Evolutionary conservation across 2,329 filamentous ascomycete species (phyloP).

Genomic region (Colletotrichum australisinense): DNA sequence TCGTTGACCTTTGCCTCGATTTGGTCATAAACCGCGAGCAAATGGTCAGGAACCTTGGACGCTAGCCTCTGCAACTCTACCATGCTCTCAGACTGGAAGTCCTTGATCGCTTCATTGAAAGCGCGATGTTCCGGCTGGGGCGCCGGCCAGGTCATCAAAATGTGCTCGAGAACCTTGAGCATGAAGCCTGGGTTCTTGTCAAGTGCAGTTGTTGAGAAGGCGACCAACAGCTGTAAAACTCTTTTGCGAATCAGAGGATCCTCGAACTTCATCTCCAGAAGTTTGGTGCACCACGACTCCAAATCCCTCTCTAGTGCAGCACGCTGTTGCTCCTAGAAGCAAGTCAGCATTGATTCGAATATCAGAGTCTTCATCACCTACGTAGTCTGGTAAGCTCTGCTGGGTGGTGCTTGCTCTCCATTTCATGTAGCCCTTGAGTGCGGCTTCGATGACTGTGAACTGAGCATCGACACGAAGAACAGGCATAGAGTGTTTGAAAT

Average conservation of each 20-base stretch:
- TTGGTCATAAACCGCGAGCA: constrained; percentile 88
- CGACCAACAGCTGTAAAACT: constrained; percentile 83
- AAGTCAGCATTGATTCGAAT: constrained; percentile 5
- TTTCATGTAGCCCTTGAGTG: constrained; percentile 88
- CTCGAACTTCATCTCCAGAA: constrained; percentile 80
- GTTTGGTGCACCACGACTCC: constrained; percentile 77
- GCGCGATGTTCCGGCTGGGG: constrained; percentile 76
- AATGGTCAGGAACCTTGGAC: constrained; percentile 89
- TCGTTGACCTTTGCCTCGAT: constrained; percentile 86
- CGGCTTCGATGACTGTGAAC: constrained; percentile 88
- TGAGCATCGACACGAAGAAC: constrained; percentile 87
- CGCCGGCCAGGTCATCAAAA: constrained; percentile 84
- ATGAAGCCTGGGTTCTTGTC: constrained; percentile 84
- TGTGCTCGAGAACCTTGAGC: constrained; percentile 89
- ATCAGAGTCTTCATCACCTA: background rate
- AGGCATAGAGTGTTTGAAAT: constrained; percentile 77
- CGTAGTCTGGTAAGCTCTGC: constrained; percentile 34
- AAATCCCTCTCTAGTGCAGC: constrained; percentile 71
- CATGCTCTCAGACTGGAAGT: constrained; percentile 86
- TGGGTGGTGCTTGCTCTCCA: constrained; percentile 64
- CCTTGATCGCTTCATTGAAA: constrained; percentile 90
- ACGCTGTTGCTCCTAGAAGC: constrained; percentile 59
- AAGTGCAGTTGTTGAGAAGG: constrained; percentile 84
- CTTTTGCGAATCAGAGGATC: constrained; percentile 88
- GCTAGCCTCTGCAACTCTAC: constrained; percentile 90